Base-by-base conservation (phyloP, 2,329 filamentous ascomycete genomes). In the Fonsecaea multimorphosa region DNA sequence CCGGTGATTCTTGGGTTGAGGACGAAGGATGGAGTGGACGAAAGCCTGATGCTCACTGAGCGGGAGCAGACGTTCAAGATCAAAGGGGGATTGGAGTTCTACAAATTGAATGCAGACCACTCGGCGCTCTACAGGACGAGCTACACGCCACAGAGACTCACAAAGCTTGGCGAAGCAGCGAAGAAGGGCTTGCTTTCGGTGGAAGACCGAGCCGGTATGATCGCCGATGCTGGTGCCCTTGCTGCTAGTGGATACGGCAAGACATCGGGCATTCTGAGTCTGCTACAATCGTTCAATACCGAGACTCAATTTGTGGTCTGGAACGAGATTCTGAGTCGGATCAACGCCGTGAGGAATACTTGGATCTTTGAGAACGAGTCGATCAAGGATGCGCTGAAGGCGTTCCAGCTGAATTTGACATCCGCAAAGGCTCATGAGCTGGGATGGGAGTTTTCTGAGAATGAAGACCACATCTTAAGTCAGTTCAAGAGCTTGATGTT, bases 401-500 rank as follows among this genome's bases (percentile, higher is more conserved):
- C 87, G 14, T 97, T 97, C 84, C 89, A 96, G 76, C 86, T 89
- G 69, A 86, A 91, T 11, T 85, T 98, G 24, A 86, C 91, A 65
- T 89, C 88, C 74, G 83, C 86, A 72, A 94, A 93, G 78, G 90
- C 93, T 0, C 93, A 97, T 77, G 86, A 93, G 75, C 80, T 96
- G 52, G 94, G 94, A 65, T 98, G 94, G 94, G 81, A 87, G 14
- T 97, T 98, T 79, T 89, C 87, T 31, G 90, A 93, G 29, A 85
- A 85, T 2, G 94, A 98, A 73, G 92, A 91, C 57, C 93, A 97
- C 76, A 89, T 97, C 71, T 85, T 93, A 77, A 93, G 97, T 78
- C 93, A 97, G 77, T 96, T 97, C 85, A 98, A 98, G 83, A 89
- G 88, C 14, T 86, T 97, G 76, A 86, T 97, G 76, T 98, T 98